Percentiles rank a stretch among this genome's conserved stretches.
phyloP scores from a whole-genome alignment of 208 protist genomes.

The Herpetomonas samuelpessoai region DNA sequence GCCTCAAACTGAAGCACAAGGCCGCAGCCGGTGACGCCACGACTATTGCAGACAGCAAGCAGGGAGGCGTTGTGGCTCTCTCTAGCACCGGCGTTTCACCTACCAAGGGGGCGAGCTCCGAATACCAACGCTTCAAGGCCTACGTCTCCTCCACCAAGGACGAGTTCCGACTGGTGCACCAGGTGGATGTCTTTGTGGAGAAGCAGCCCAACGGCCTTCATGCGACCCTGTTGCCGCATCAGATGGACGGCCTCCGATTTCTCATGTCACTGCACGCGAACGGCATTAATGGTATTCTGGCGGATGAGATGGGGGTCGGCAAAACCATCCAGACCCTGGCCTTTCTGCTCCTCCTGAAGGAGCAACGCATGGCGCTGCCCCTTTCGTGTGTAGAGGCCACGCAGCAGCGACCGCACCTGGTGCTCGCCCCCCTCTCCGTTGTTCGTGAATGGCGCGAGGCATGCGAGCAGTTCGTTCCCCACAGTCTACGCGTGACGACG shows the following conservation, averaged over 20 bases:
- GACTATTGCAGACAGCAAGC: background rate
- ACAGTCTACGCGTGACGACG: conserved; percentile 35
- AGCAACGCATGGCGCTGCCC: conserved; percentile 5
- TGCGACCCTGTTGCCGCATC: conserved; percentile 93
- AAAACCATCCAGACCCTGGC: conserved; percentile 95
- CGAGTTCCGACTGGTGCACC: conserved; percentile 54
- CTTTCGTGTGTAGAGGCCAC: background rate
- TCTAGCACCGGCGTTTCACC: background rate
- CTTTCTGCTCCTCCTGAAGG: conserved; percentile 57
- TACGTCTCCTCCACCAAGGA: conserved; percentile 43
- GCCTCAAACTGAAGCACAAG: conserved; percentile 24
- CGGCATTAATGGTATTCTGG: conserved; percentile 94
- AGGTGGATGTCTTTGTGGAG: conserved; percentile 34
- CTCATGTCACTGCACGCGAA: conserved; percentile 66
- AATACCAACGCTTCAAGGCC: conserved; percentile 45
- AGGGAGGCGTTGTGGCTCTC: background rate
- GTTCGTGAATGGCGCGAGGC: conserved; percentile 95
- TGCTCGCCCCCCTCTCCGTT: conserved; percentile 86
- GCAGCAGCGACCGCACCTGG: conserved; percentile 72
- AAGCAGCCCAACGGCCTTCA: conserved; percentile 28
- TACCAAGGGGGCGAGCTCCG: background rate
- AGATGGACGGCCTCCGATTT: conserved; percentile 97
- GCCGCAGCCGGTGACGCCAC: background rate
- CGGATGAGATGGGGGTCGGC: conserved; percentile 96
- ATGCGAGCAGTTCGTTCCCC: conserved; percentile 79